phyloP scores from a whole-genome alignment of 2,329 filamentous ascomycete genomes.

The Verticillium nonalfalfae region DNA sequence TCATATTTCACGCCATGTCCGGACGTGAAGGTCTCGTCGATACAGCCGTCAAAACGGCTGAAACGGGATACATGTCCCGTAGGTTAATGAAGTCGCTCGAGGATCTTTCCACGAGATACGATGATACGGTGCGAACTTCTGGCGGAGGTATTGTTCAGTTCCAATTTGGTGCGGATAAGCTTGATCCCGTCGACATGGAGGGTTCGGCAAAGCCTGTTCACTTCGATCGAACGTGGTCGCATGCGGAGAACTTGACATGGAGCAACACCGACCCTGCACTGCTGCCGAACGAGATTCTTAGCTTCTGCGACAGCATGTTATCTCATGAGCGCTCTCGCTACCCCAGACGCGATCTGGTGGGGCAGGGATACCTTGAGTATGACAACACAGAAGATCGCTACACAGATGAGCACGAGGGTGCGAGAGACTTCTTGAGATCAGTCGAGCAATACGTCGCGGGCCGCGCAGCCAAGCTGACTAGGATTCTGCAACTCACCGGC shows the following conservation, averaged over 20 bases:
- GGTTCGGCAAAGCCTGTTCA: conserved; percentile 87
- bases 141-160: conserved; percentile 89
- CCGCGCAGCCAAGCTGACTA: conserved; percentile 51
- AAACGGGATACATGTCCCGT: conserved; percentile 98
- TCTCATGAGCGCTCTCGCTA: conserved; percentile 61
- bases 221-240: conserved; percentile 85
- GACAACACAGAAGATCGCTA: conserved; percentile 61
- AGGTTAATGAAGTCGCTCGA: conserved; percentile 97
- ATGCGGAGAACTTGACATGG: conserved; percentile 71
- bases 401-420: conserved; percentile 76
- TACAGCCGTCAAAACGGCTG: conserved; percentile 97
- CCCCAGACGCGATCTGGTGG: conserved; percentile 52
- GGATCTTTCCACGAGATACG: conserved; percentile 88
- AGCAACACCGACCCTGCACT: conserved; percentile 69
- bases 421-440: conserved; percentile 72
- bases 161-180: conserved; percentile 90
- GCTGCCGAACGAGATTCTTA: conserved; percentile 65
- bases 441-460: conserved; percentile 65
- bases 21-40: conserved; percentile 97
- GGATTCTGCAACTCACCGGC: conserved; percentile 9
- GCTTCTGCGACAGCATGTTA: conserved; percentile 62
- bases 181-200: conserved; percentile 98
- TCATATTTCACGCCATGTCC: conserved; percentile 97
- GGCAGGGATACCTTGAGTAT: conserved; percentile 59
- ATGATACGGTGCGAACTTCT: conserved; percentile 90